Evolutionary conservation across 805 yeast genomes (phyloP).

Genomic region (Pichia ethanolica): DNA sequence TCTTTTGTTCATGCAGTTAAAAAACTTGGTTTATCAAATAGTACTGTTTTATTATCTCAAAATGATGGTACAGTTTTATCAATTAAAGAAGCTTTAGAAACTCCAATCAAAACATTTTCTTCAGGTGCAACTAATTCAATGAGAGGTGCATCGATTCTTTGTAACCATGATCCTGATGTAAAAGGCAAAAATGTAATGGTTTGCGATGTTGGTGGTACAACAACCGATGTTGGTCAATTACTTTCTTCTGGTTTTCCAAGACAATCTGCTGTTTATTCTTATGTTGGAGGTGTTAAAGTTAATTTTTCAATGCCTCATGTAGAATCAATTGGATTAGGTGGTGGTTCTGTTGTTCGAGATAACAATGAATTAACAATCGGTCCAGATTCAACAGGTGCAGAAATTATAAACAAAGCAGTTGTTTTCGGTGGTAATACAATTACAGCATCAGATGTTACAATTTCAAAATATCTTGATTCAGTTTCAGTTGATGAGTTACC

Average conservation of each 20-base stretch:
- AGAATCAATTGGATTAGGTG: neutral
- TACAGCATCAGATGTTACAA: neutral
- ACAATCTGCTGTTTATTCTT: neutral
- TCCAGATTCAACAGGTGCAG: neutral
- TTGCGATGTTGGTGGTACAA: neutral
- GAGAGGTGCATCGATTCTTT: neutral
- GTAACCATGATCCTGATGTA: neutral
- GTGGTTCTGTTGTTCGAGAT: neutral
- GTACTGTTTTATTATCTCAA: neutral
- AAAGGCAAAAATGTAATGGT: neutral
- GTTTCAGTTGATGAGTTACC: neutral
- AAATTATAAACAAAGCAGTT: neutral
- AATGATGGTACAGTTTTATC: neutral
- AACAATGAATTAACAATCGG: neutral
- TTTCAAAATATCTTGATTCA: neutral
- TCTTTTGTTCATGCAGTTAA: neutral
- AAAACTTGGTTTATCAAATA: neutral
- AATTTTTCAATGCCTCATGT: conserved; percentile 1
- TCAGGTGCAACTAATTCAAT: conserved; percentile 1
- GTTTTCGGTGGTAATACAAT: neutral
- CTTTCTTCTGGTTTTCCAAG: neutral
- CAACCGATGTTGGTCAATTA: neutral
- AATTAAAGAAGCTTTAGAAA: neutral
- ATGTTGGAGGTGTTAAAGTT: neutral
- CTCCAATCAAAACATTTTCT: neutral